Evolutionary conservation across 2,329 filamentous ascomycete species (phyloP), one percentile per base, ranked within the genome.

Genomic region (Aspergillus brasiliensis): DNA sequence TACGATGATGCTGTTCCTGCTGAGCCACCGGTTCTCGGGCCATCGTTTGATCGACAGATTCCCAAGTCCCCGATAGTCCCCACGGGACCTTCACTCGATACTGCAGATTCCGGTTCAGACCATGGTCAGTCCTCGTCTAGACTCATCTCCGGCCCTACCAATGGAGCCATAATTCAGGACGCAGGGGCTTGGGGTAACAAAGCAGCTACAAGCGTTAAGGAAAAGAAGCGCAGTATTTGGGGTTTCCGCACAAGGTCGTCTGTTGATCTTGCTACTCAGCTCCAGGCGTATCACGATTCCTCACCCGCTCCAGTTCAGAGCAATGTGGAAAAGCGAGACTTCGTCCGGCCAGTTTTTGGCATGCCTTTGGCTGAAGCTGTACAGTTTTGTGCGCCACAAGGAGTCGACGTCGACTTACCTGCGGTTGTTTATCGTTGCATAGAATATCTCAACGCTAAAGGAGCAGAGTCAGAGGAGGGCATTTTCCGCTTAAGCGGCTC

Each of bases 401-500:
- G 92, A 58, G 82, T 91, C 47, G 85, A 87, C 61, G 87, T 92
- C 6, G 88, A 90, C 27, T 80, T 99, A 27, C 95, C 95, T 1
- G 91, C 94, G 6, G 95, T 99, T 2, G 91, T 98, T 8, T 99
- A 96, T 78, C 89, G 95, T 59, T 97, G 92, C 72, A 91, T 99
- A 62, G 91, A 98, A 75, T 99, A 97, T 74, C 83, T 99, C 17
- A 89, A 91, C 65, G 84, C 86, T 6, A 93, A 93, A 79, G 87
- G 91, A 63, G 95, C 93, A 10, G 83, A 89, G 51, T 83, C 83
- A 5, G 95, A 99, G 75, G 95, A 99, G 76, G 95, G 95, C 46
- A 97, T 99, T 44, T 99, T 99, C 83, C 88, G 95, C 54, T 83
- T 99, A 44, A 98, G 93, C 74, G 95, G 95, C n/a, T 98, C 94